Conservation (phyloP, 208 protist genomes). For the Trichomonas tenax region DNA sequence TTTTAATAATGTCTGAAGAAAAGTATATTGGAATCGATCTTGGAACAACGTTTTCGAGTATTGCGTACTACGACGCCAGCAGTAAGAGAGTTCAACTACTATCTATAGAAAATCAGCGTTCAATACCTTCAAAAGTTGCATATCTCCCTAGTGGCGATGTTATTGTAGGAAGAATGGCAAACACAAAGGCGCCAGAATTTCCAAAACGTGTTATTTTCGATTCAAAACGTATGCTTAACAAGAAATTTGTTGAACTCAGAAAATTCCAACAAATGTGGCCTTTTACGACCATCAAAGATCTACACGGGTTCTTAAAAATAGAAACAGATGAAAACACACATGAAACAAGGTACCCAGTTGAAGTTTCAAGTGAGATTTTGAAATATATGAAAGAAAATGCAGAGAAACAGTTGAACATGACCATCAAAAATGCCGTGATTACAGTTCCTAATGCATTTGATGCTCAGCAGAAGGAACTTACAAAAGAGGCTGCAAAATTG, state of each 20-base stretch:
- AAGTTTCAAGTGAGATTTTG: neutral
- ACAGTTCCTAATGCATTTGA: slow-evolving; percentile 92
- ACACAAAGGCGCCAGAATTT: too few species aligned
- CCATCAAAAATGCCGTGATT: slow-evolving; percentile 73
- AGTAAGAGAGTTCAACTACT: neutral
- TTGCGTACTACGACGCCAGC: slow-evolving; percentile 50
- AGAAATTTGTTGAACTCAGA: slow-evolving; percentile 61
- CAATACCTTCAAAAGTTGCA: neutral
- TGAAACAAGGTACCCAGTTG: neutral
- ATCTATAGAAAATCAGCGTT: neutral
- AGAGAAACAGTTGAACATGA: slow-evolving; percentile 70
- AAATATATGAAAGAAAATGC: slow-evolving; percentile 72
- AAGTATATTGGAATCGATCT: slow-evolving; percentile 46
- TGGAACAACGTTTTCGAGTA: slow-evolving; percentile 54
- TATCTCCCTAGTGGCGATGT: neutral
- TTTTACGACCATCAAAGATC: too few species aligned
- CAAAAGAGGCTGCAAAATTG: slow-evolving; percentile 68
- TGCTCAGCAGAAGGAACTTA: slow-evolving; percentile 68
- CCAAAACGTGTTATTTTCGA: slow-evolving; percentile 53
- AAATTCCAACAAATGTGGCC: neutral
- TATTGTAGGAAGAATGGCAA: neutral
- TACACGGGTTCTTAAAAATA: neutral
- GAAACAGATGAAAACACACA: neutral
- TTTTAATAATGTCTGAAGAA: neutral
- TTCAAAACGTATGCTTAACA: slow-evolving; percentile 63